phyloP scores from a whole-genome alignment of 371 early-diverging fungal species.

The Batkoa obscura region DNA sequence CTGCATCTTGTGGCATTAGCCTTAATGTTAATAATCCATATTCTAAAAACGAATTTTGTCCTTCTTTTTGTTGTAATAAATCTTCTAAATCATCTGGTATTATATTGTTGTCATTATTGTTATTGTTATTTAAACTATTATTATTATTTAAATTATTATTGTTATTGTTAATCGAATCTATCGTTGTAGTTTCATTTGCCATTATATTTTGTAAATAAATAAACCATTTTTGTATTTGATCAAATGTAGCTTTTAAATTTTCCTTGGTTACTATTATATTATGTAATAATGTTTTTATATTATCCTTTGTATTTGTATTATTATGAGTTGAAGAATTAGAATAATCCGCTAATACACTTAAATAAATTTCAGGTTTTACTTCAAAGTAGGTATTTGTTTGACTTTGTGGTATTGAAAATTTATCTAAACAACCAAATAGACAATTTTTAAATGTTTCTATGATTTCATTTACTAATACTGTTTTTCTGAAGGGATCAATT shows the following conservation, averaged over 20 bases:
- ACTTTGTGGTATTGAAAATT: neutral
- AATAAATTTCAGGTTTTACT: constrained; percentile 16
- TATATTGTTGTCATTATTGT: too few relatives aligned
- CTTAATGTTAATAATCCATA: constrained; percentile 42
- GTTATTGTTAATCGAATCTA: constrained; percentile 9
- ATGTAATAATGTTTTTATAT: constrained; percentile 44
- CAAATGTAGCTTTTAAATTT: too few relatives aligned
- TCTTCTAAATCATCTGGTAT: too few relatives aligned
- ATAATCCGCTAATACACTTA: constrained; percentile 59
- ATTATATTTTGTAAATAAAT: too few relatives aligned
- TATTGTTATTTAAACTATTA: too few relatives aligned
- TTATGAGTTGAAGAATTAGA: constrained; percentile 8
- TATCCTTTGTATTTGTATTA: too few relatives aligned
- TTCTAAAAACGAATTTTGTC: constrained; percentile 37
- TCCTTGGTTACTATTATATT: constrained; percentile 25
- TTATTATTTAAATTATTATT: neutral
- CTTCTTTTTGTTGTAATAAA: constrained; percentile 11
- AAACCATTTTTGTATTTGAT: too few relatives aligned
- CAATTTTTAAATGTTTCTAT: neutral
- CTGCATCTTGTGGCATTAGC: constrained; percentile 40
- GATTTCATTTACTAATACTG: neutral
- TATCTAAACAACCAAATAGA: neutral
- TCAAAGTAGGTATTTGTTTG: neutral
- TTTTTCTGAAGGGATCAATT: neutral
- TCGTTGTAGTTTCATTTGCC: too few relatives aligned